These are phyloP conservation scores for Cydonia oblonga DNA, from an alignment of 331 rosid genomes.

Conservation along the genomic window DNA sequence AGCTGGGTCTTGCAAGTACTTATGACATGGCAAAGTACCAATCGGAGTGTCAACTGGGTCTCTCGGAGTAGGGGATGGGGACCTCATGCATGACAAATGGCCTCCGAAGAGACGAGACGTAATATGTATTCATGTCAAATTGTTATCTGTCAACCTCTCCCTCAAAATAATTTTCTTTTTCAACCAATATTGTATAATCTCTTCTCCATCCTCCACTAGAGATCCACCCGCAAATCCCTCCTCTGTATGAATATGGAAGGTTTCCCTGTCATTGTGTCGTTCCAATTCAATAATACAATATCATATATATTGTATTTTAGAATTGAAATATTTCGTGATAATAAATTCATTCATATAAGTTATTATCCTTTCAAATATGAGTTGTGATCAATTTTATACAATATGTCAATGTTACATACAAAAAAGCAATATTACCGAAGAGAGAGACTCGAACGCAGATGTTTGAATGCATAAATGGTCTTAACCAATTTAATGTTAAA, in stretches of 20 bases:
- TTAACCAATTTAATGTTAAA: too few species aligned
- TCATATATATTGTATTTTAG: neutral
- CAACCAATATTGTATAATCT: too few species aligned
- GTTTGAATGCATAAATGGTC: neutral
- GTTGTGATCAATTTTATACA: neutral
- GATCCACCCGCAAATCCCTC: too few species aligned
- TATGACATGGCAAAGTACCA: neutral
- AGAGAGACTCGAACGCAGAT: too few species aligned
- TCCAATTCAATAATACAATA: too few species aligned
- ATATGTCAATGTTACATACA: rapidly evolving
- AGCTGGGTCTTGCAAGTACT: neutral
- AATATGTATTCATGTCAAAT: neutral
- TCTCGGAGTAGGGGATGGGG: neutral
- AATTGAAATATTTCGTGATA: rapidly evolving
- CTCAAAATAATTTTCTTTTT: neutral
- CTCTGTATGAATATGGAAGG: too few species aligned
- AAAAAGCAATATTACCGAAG: too few species aligned
- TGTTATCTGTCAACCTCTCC: neutral
- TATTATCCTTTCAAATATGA: too few species aligned
- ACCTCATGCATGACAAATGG: neutral
- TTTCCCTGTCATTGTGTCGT: too few species aligned
- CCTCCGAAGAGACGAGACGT: neutral
- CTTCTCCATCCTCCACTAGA: too few species aligned
- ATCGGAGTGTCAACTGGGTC: neutral
- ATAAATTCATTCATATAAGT: too few species aligned